These are phyloP conservation scores for Lyophyllum shimeji DNA, from an alignment of 768 basidiomycete genomes.

Conservation along the genomic window DNA sequence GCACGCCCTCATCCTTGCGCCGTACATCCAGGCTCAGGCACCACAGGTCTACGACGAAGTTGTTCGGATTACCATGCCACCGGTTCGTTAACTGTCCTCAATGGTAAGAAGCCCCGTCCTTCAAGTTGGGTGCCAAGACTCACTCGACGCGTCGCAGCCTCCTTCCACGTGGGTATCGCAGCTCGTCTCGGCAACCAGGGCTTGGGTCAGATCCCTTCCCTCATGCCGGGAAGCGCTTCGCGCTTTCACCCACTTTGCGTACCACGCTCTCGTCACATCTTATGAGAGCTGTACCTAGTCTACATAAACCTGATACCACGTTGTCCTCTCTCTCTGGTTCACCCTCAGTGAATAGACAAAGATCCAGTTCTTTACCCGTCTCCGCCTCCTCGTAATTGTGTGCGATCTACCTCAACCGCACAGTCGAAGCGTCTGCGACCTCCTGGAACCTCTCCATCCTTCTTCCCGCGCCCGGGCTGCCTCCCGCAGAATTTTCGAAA, in stretches of 20 bases:
- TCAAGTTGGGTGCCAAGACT: background rate
- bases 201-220: background rate
- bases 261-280: background rate
- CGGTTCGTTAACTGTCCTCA: no score
- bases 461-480: no score
- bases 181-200: no score
- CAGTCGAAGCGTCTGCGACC: no score
- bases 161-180: background rate
- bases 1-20: conserved; percentile 15
- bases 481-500: no score
- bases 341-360: background rate
- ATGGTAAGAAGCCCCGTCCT: no score
- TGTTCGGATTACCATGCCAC: no score
- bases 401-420: no score
- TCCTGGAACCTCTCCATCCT: no score
- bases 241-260: background rate
- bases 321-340: background rate
- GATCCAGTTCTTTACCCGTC: no score
- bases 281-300: background rate
- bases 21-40: conserved; percentile 10
- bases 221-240: background rate
- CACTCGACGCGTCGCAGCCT: background rate
- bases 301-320: background rate
- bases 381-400: no score
- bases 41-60: no score